These are phyloP conservation scores for Sporisorium iseilematis-ciliati DNA, from an alignment of 1,284 basidiomycete genomes.

Conservation along the genomic window DNA sequence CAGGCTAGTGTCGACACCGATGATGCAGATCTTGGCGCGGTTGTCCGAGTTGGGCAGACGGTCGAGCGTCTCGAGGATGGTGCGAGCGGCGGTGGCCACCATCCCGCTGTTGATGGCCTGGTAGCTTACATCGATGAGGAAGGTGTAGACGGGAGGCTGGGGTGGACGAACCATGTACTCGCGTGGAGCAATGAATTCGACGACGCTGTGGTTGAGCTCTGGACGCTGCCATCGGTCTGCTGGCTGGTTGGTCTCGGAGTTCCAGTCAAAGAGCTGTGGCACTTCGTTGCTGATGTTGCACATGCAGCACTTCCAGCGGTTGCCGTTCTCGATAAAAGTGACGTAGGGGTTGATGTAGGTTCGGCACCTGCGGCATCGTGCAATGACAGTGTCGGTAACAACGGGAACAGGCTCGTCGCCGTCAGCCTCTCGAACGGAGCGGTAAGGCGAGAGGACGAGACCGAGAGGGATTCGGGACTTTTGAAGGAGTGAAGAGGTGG, in stretches of 20 bases:
- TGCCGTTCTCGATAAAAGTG: slow-evolving; percentile 97
- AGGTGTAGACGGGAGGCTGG: slow-evolving; percentile 95
- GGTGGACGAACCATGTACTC: slow-evolving; percentile 99
- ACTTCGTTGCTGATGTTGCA: slow-evolving; percentile 99
- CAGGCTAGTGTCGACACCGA: slow-evolving; percentile 90
- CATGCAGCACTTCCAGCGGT: slow-evolving; percentile 99
- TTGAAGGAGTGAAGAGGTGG: slow-evolving; percentile 86
- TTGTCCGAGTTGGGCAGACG: slow-evolving; percentile 94
- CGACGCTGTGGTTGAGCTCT: slow-evolving; percentile 91
- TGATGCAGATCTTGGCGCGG: slow-evolving; percentile 90
- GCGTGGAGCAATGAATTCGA: slow-evolving; percentile 97
- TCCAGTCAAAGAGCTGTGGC: slow-evolving; percentile 98
- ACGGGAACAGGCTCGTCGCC: slow-evolving; percentile 83
- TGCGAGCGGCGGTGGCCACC: slow-evolving; percentile 96
- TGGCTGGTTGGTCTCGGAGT: slow-evolving; percentile 90
- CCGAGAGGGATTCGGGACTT: slow-evolving; percentile 95
- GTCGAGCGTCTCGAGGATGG: slow-evolving; percentile 93
- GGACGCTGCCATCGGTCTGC: slow-evolving; percentile 93
- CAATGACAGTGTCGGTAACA: slow-evolving; percentile 93
- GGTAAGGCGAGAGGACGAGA: slow-evolving; percentile 90
- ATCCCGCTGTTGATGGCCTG: slow-evolving; percentile 83
- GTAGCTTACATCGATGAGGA: slow-evolving; percentile 96
- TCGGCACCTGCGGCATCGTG: slow-evolving; percentile 94
- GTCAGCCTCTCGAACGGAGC: slow-evolving; percentile 75
- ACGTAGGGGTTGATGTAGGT: slow-evolving; percentile 99